These are phyloP conservation scores for Xylariaceae sp. DNA, from an alignment of 2,329 filamentous ascomycete species.

Conservation along the genomic window DNA sequence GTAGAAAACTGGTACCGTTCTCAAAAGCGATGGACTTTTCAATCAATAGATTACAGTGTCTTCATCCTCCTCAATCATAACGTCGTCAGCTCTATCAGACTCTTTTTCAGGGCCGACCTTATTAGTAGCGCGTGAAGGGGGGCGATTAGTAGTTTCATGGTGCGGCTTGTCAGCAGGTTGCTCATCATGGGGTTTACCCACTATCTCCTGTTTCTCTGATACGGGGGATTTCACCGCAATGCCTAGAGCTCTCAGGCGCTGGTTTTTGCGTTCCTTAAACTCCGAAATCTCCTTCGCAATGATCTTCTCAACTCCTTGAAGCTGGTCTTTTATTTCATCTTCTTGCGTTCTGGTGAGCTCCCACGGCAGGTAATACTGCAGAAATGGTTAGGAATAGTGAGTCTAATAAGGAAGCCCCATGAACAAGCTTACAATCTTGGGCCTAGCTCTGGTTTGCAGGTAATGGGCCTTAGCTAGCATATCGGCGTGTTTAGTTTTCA, in stretches of 20 bases:
- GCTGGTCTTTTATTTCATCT: constrained; percentile 71
- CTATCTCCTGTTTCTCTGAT: constrained; percentile 45
- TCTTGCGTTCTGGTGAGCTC: constrained; percentile 73
- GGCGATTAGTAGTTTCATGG: constrained; percentile 47
- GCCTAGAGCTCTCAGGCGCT: constrained; percentile 47
- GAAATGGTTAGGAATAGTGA: constrained; percentile 5
- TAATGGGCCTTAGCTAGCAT: constrained; percentile 74
- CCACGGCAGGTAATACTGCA: constrained; percentile 86
- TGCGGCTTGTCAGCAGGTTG: constrained; percentile 44
- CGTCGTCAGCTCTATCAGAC: constrained; percentile 73
- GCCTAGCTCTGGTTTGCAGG: constrained; percentile 73
- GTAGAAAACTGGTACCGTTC: constrained; percentile 5
- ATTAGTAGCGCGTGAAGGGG: constrained; percentile 35
- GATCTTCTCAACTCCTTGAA: constrained; percentile 65
- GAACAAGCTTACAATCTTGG: constrained; percentile 69
- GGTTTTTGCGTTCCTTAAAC: constrained; percentile 59
- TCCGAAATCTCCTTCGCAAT: constrained; percentile 70
- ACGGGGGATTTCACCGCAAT: constrained; percentile 38
- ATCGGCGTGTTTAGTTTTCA: constrained; percentile 76
- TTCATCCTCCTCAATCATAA: constrained; percentile 84
- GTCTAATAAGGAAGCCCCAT: background rate
- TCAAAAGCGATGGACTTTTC: background rate
- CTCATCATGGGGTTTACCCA: constrained; percentile 52
- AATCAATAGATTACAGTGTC: constrained; percentile 86
- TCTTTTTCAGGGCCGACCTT: constrained; percentile 48